These are phyloP conservation scores for Xylaria acuta DNA, from an alignment of 495 filamentous ascomycete genomes.

Conservation along the genomic window DNA sequence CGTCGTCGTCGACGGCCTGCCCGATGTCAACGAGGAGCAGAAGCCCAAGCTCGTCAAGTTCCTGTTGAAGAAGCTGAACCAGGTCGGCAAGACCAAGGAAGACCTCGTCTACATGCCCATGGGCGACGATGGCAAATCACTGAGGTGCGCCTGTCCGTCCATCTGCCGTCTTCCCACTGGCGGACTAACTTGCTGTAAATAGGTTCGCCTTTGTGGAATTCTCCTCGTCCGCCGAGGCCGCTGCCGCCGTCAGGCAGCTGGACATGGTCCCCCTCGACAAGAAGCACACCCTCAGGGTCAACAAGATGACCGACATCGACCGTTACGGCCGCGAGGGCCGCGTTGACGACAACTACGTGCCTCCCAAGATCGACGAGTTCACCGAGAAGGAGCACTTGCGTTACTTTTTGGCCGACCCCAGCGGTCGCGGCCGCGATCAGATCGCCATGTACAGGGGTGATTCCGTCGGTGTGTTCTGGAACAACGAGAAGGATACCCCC, in stretches of 20 bases:
- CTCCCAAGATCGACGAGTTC: conserved; percentile 79
- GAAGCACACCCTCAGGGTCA: conserved; percentile 91
- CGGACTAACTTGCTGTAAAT: conserved; percentile 27
- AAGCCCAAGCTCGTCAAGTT: conserved; percentile 93
- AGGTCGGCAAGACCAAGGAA: conserved; percentile 81
- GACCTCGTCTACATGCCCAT: conserved; percentile 93
- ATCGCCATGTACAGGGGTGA: conserved; percentile 91
- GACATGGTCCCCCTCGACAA: conserved; percentile 87
- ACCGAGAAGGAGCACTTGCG: conserved; percentile 91
- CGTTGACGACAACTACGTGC: conserved; percentile 85
- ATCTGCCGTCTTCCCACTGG: background rate
- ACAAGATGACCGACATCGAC: conserved; percentile 98
- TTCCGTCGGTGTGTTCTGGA: conserved; percentile 94
- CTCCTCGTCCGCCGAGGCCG: conserved; percentile 87
- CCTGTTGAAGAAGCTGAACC: conserved; percentile 85
- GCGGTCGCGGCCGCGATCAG: conserved; percentile 88
- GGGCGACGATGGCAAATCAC: conserved; percentile 77
- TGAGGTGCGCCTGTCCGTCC: conserved; percentile 66
- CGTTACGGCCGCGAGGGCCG: conserved; percentile 93
- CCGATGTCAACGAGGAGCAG: conserved; percentile 80
- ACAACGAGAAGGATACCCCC: conserved; percentile 89
- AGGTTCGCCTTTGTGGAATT: conserved; percentile 97
- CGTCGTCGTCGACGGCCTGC: conserved; percentile 92
- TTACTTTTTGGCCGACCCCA: conserved; percentile 86
- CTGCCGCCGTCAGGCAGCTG: conserved; percentile 83